phyloP scores from a whole-genome alignment of 345 rosid genomes.

The Psidium friedrichsthalianum region DNA sequence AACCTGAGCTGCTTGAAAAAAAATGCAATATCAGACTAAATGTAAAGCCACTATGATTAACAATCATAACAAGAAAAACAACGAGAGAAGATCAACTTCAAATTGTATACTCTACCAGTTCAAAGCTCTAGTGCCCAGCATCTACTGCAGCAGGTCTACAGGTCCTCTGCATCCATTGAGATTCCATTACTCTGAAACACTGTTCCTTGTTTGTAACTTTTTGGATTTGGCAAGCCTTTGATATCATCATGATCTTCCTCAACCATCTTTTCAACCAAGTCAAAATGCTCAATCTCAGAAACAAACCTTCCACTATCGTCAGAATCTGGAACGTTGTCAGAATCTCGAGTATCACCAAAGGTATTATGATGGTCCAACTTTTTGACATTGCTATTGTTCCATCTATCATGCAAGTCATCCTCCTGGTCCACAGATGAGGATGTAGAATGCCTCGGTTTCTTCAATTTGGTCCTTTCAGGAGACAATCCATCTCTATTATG shows the following conservation, averaged over 20 bases:
- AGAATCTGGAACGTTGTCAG: neutral
- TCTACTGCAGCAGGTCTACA: neutral
- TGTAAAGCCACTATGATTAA: neutral
- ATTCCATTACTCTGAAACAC: neutral
- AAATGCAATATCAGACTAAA: neutral
- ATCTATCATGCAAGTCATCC: constrained; percentile 11
- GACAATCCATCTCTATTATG: constrained; percentile 23
- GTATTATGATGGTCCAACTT: neutral
- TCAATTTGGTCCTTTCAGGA: constrained; percentile 27
- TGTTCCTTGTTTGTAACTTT: neutral
- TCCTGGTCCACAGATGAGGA: constrained; percentile 31
- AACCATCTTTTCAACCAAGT: neutral
- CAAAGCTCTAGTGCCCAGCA: neutral
- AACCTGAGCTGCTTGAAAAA: constrained; percentile 3
- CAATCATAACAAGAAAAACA: neutral
- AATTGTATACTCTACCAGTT: neutral
- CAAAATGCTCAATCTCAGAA: neutral
- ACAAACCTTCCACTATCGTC: neutral
- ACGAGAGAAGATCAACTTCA: neutral
- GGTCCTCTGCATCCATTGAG: neutral
- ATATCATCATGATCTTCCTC: neutral
- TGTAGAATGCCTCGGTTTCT: constrained; percentile 25
- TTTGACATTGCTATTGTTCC: constrained; percentile 8
- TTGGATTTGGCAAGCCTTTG: neutral
- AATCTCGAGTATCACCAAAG: neutral